These are phyloP conservation scores for Helianthus annuus DNA, from an alignment of 129 eudicot species.

Conservation along the genomic window HanXRQr2.0-SUNRISE NC_035442.2:146544937-146545436, in stretches of 20 bases:
- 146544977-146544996: slow-evolving; percentile 42
- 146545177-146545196: too few species aligned
- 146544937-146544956: slow-evolving; percentile 43
- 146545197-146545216: neutral
- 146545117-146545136: slow-evolving; percentile 10
- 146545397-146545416: too few species aligned
- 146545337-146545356: too few species aligned
- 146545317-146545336: too few species aligned
- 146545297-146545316: too few species aligned
- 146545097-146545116: slow-evolving; percentile 14
- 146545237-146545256: too few species aligned
- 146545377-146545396: too few species aligned
- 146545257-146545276: too few species aligned
- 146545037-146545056: slow-evolving; percentile 34
- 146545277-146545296: too few species aligned
- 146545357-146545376: too few species aligned
- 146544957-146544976: slow-evolving; percentile 68
- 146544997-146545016: neutral
- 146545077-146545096: slow-evolving; percentile 27
- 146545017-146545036: slow-evolving; percentile 23
- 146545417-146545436: too few species aligned
- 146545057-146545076: slow-evolving; percentile 15
- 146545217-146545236: too few species aligned
- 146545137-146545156: neutral
- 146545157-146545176: slow-evolving; percentile 1